Evolutionary conservation across 129 eudicot genomes (phyloP).

Genomic region (Apium graveolens): DNA sequence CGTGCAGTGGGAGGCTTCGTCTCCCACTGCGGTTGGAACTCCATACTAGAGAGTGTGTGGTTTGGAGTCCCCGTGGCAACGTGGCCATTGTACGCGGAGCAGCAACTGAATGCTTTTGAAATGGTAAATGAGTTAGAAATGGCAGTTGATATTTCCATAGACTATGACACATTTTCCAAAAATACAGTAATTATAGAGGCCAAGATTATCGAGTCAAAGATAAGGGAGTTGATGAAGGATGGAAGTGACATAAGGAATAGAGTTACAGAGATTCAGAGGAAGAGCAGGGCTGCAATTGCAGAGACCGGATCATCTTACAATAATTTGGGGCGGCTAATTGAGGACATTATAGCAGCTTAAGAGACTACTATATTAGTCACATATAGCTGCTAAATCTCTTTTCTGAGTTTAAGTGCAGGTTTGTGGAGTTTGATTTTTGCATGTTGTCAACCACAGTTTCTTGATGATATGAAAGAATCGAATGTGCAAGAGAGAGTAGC

Average conservation of each 20-base stretch:
- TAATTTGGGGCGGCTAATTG: background rate
- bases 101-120: constrained; percentile 8
- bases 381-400: background rate
- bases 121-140: background rate
- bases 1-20: background rate
- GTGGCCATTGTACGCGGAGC: background rate
- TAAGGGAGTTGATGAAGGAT: constrained; percentile 5
- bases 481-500: too few relatives aligned
- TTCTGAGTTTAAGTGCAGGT: background rate
- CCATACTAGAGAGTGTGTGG: constrained; percentile 3
- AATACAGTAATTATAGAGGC: background rate
- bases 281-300: background rate
- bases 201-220: background rate
- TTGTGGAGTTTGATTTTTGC: background rate
- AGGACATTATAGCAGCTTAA: background rate
- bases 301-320: background rate
- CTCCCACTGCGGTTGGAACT: constrained; percentile 11
- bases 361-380: background rate
- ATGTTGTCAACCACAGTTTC: too few relatives aligned
- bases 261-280: background rate
- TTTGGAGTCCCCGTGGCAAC: background rate
- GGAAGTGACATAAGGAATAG: background rate
- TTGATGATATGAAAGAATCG: too few relatives aligned
- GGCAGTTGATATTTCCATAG: background rate
- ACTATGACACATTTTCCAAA: background rate